These are phyloP conservation scores for Arthrobotrys megalospora DNA, from an alignment of 2,329 filamentous ascomycete species.

Conservation along the genomic window DNA sequence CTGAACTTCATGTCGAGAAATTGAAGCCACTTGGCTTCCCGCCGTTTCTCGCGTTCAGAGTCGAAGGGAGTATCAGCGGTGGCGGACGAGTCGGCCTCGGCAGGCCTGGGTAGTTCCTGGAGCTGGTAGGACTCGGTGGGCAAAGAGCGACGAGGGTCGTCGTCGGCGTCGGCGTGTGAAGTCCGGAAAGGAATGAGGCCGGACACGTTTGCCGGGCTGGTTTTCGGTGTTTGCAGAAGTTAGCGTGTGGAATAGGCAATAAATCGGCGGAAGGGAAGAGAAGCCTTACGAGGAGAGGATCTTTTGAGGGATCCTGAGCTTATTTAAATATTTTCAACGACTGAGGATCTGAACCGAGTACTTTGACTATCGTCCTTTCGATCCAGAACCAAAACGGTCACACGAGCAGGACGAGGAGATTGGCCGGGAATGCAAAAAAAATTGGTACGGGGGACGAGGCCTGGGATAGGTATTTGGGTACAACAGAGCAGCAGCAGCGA, in stretches of 20 bases:
- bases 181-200: conserved; percentile 38
- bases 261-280: not conserved
- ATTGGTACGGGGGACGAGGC: not conserved
- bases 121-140: conserved; percentile 47
- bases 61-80: conserved; percentile 9
- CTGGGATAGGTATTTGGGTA: not conserved
- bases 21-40: conserved; percentile 69
- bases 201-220: conserved; percentile 47
- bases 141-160: conserved; percentile 21
- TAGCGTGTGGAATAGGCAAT: not conserved
- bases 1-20: conserved; percentile 98
- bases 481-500: not conserved
- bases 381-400: conserved; percentile 12
- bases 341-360: not conserved
- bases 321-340: conserved; percentile 31
- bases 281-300: conserved; percentile 36
- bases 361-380: not conserved
- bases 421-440: conserved; percentile 24
- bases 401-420: conserved; percentile 25
- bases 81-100: conserved; percentile 9
- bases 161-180: conserved; percentile 25
- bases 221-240: conserved; percentile 7
- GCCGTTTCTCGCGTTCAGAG: conserved; percentile 55
- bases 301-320: conserved; percentile 40
- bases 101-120: conserved; percentile 32